Base-by-base conservation (phyloP, 2,329 filamentous ascomycete genomes). In the Fusarium mexicanum region DNA sequence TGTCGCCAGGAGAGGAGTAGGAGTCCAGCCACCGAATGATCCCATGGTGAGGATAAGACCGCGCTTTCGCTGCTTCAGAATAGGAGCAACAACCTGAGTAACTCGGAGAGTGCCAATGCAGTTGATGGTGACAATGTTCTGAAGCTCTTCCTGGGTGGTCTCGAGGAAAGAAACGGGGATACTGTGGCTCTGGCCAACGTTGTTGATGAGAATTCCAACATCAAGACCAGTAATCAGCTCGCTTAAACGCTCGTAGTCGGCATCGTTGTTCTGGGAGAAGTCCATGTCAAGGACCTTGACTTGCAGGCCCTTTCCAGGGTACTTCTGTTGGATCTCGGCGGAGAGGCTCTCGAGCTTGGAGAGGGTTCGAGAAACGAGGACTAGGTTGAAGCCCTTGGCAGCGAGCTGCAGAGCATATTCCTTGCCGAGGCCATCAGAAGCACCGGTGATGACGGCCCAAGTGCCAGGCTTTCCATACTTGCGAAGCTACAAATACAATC, bases 11-110 rank as follows among this genome's bases (percentile, higher is more conserved):
- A 96, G 91, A 11, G 97, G 95, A 2, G 94, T 98, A 13, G 96
- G 96, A 70, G 96, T 90, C 84, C 97, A 92, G 76, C 96, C 97
- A 71, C 93, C 96, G 81, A 98, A 97, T 17, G 95, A 98, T 53
- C 96, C 96, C 95, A 99, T 98, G 67, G 96, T 99, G 63, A 99
- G 87, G 79, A 99, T 94, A 41, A 99, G 88, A 31, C 97, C 96
- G 65, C 91, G 91, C 85, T 93, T 94, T 79, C 95, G 93, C 81
- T 92, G 87, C 69, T 93, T 89, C 91, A 99, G 95, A 69, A 93
- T 91, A 0, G 96, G 95, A 1, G 93, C 92, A 47, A 99, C 87
- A 55, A 96, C 87, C 81, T 96, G 92, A 0, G 96, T 99, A 60
- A 95, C 92, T 80, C 94, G 93, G 41, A 99, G 89, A 2, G 96